A percentile compares a stretch with the other conserved stretches of the same genome.
Evolutionary conservation across 2,329 filamentous ascomycete species (phyloP).

Genomic region (Tolypocladium sp.): DNA sequence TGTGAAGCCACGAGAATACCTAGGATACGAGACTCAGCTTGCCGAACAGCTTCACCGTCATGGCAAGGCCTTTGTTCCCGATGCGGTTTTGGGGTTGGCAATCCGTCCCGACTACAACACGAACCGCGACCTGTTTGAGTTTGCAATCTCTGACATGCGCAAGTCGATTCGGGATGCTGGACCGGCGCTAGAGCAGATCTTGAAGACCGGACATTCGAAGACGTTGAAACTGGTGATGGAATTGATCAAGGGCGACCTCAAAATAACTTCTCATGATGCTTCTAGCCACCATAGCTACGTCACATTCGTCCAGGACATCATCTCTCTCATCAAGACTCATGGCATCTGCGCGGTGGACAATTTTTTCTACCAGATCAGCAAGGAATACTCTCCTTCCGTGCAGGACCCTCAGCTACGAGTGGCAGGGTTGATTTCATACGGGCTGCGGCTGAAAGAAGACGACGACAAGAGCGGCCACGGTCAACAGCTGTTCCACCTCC

Average conservation of each 20-base stretch:
- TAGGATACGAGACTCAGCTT: slow-evolving; percentile 41
- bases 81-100: slow-evolving; percentile 24
- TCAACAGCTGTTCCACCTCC: slow-evolving; percentile 45
- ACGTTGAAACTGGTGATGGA: slow-evolving; percentile 40
- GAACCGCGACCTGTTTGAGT: slow-evolving; percentile 40
- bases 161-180: slow-evolving; percentile 31
- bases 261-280: slow-evolving; percentile 22
- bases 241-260: slow-evolving; percentile 43
- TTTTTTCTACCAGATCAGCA: slow-evolving; percentile 48
- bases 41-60: slow-evolving; percentile 34
- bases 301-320: slow-evolving; percentile 40
- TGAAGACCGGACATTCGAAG: slow-evolving; percentile 31
- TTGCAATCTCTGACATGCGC: slow-evolving; percentile 41
- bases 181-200: slow-evolving; percentile 20
- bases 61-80: slow-evolving; percentile 32
- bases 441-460: slow-evolving; percentile 42
- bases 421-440: slow-evolving; percentile 46
- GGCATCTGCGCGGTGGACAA: slow-evolving; percentile 43
- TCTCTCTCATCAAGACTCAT: slow-evolving; percentile 45
- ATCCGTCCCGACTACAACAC: slow-evolving; percentile 36
- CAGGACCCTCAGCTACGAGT: slow-evolving; percentile 49
- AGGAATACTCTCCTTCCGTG: slow-evolving; percentile 44
- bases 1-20: slow-evolving; percentile 35
- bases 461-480: slow-evolving; percentile 34
- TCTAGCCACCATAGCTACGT: slow-evolving; percentile 38